A percentile compares a stretch with the other conserved stretches of the same genome.
phyloP scores from a whole-genome alignment of 768 basidiomycete genomes.

The Mycena maculata region DNA sequence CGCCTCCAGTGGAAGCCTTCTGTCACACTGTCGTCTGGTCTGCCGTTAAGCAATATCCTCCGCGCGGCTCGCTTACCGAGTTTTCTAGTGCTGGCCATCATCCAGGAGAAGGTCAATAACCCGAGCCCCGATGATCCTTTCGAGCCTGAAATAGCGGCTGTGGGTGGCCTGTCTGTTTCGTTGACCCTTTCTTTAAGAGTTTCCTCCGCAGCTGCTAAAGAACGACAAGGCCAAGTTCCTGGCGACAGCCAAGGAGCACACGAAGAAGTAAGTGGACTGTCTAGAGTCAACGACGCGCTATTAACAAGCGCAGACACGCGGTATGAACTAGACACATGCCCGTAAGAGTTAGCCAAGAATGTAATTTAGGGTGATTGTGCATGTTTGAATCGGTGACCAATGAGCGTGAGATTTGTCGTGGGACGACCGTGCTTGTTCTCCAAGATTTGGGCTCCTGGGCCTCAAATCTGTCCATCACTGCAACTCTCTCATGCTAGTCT shows the following conservation, averaged over 20 bases:
- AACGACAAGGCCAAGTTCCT: conserved; percentile 81
- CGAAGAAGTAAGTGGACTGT: conserved; percentile 72
- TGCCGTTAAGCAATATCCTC: conserved; percentile 1
- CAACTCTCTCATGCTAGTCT: conserved; percentile 47
- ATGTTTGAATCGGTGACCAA: background rate
- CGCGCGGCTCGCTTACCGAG: conserved; percentile 17
- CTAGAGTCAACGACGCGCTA: conserved; percentile 14
- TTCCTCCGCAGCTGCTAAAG: conserved; percentile 69
- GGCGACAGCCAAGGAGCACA: conserved; percentile 83
- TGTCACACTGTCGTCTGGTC: conserved; percentile 77
- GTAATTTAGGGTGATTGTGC: conserved; percentile 1
- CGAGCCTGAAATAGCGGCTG: conserved; percentile 87
- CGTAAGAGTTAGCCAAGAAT: background rate
- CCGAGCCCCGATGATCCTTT: conserved; percentile 91
- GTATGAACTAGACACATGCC: conserved; percentile 22
- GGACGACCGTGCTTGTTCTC: background rate
- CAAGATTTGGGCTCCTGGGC: background rate
- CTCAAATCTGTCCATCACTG: conserved; percentile 22
- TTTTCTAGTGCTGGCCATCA: conserved; percentile 71
- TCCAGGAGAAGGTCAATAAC: conserved; percentile 90
- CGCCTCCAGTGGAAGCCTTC: conserved; percentile 84
- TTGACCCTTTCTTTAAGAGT: conserved; percentile 14
- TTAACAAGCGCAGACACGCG: conserved; percentile 19
- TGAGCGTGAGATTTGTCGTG: background rate
- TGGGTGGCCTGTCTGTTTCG: conserved; percentile 49